A percentile compares a stretch with the other conserved stretches of the same genome.
These are phyloP conservation scores for Hydrangea macrophylla DNA, from an alignment of 148 eudicot genomes.

Conservation along the genomic window DNA sequence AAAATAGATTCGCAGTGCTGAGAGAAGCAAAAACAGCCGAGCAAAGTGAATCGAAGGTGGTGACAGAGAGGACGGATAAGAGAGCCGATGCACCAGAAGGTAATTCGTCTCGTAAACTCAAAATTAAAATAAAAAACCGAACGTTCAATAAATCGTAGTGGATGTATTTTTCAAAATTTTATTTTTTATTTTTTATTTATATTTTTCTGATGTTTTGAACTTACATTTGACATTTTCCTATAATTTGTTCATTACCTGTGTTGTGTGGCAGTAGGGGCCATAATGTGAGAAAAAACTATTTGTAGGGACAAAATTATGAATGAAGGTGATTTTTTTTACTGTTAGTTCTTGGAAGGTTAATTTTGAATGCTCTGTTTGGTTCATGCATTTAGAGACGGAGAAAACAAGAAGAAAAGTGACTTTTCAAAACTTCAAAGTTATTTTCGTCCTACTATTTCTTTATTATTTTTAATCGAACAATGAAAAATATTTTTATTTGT, in stretches of 20 bases:
- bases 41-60: conserved; percentile 26
- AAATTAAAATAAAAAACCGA: conserved; percentile 67
- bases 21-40: conserved; percentile 24
- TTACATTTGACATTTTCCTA: not conserved
- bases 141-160: conserved; percentile 30
- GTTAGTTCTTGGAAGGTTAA: not conserved
- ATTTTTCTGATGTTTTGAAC: not conserved
- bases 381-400: no score
- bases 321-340: not conserved
- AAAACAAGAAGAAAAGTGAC: no score
- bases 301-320: not conserved
- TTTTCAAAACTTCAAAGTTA: no score
- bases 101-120: conserved; percentile 54
- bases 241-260: not conserved
- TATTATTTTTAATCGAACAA: no score
- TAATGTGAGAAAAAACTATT: not conserved
- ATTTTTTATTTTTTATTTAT: not conserved
- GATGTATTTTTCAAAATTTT: not conserved
- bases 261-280: not conserved
- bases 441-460: no score
- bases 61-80: conserved; percentile 22
- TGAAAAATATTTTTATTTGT: no score
- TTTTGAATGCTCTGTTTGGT: not conserved
- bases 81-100: conserved; percentile 37
- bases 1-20: conserved; percentile 11